Evolutionary conservation across 2,329 filamentous ascomycete genomes (phyloP), one percentile per base, ranked within the genome.

Genomic region (Aureobasidium sp.): DNA sequence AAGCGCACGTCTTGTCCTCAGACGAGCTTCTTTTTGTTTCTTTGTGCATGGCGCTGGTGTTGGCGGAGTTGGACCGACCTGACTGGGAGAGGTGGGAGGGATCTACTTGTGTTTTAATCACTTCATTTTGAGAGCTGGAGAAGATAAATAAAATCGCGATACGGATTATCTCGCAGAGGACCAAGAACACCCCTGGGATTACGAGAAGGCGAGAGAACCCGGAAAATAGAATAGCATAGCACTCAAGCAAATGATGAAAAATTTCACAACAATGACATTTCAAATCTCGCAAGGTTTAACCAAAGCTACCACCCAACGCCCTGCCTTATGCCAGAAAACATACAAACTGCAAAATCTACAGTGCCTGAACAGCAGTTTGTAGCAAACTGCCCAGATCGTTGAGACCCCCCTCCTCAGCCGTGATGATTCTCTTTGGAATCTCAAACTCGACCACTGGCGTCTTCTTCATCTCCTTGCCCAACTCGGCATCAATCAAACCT

Each of bases 401-500:
- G 50, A 70, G 60, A 5, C 66, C 68, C 19, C 68, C 69, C 19
- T 67, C 70, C 15, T 71, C 71, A 24, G 58, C 68, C 8, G 74
- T 79, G 58, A 96, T 88, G 44, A 96, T 88, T 67, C 81, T 85
- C 77, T 94, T 94, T 8, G 93, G 92, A 65, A 99, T 97, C 74
- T 94, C 90, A 74, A 89, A 97, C 74, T 97, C 94, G 56, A 97
- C 85, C 14, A 94, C 91, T 0, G 93, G 92, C 6, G 85, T 79
- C 73, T 93, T 96, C 77, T 88, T 95, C 65, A 96, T 79, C 47
- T 90, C 85, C 75, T 93, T 95, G 63, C 82, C 80, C 65, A 96
- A 79, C 73, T 99, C 94, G 3, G 87, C 87, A 64, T 94, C 90
- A 47, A 97, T 76, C 72, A 99, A 82, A 71, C 85, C 90, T 69